phyloP scores from a whole-genome alignment of 2,329 filamentous ascomycete genomes.

The Xylaria hypoxylon region DNA sequence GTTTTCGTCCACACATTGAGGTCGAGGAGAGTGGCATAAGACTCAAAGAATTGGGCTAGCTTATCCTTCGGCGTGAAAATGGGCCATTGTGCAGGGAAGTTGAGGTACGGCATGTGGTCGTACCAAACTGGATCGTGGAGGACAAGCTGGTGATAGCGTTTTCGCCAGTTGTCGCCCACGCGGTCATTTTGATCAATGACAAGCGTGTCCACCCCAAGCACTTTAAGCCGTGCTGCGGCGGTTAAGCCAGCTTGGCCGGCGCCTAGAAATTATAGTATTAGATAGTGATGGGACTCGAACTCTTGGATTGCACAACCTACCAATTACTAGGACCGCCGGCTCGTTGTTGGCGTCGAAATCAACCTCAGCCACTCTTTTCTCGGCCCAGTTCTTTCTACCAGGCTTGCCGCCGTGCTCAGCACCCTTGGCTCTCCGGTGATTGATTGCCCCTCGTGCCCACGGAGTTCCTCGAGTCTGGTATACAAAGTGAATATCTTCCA shows the following conservation, averaged over 20 bases:
- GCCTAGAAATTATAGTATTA: constrained; percentile 63
- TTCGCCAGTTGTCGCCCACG: constrained; percentile 70
- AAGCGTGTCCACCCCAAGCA: constrained; percentile 63
- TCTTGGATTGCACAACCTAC: not conserved
- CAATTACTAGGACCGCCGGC: constrained; percentile 47
- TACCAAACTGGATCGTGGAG: constrained; percentile 73
- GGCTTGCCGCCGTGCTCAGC: constrained; percentile 58
- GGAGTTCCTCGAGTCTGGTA: constrained; percentile 61
- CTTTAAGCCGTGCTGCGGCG: constrained; percentile 65
- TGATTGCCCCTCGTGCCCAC: constrained; percentile 55
- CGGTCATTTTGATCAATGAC: constrained; percentile 62
- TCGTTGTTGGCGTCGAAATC: constrained; percentile 61
- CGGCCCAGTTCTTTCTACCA: constrained; percentile 63
- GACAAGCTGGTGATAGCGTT: constrained; percentile 65
- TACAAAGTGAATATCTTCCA: constrained; percentile 70
- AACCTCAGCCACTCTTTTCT: constrained; percentile 58
- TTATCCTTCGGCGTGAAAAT: constrained; percentile 76
- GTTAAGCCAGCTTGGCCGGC: constrained; percentile 67
- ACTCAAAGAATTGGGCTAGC: constrained; percentile 71
- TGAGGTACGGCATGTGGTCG: constrained; percentile 68
- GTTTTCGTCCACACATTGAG: constrained; percentile 71
- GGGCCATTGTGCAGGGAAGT: constrained; percentile 71
- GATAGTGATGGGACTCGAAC: not conserved
- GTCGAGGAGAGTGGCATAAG: constrained; percentile 70
- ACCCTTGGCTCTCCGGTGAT: constrained; percentile 58